Evolutionary conservation across 2,329 filamentous ascomycete genomes (phyloP).

Genomic region (Colletotrichum sp.): DNA sequence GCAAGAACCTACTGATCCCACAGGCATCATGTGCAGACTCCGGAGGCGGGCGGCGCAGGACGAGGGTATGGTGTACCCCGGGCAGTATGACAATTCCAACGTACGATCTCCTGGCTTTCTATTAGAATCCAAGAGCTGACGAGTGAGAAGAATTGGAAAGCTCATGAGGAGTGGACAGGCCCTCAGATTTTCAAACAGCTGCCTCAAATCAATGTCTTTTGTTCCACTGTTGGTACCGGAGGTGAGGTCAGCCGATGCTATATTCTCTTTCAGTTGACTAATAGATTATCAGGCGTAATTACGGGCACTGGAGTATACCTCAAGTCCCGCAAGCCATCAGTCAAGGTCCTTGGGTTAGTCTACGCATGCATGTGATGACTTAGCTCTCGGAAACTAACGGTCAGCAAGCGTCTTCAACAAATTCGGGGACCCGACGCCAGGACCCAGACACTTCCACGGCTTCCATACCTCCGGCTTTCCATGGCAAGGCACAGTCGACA

Average conservation of each 20-base stretch:
- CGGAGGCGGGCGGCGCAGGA: slow-evolving; percentile 28
- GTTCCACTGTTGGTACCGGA: slow-evolving; percentile 1
- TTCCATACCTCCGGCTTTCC: slow-evolving; percentile 4
- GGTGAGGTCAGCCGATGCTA: background rate
- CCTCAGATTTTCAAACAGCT: slow-evolving; percentile 4
- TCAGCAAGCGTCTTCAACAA: background rate
- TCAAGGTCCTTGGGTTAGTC: background rate
- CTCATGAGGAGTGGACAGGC: slow-evolving; percentile 24
- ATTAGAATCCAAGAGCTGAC: background rate
- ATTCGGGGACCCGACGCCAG: slow-evolving; percentile 3
- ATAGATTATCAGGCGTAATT: background rate
- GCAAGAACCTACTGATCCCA: slow-evolving; percentile 34
- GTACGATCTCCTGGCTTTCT: slow-evolving; percentile 23
- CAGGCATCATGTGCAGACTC: slow-evolving; percentile 34
- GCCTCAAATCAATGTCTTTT: slow-evolving; percentile 5
- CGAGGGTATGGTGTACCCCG: slow-evolving; percentile 32
- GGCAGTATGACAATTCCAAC: slow-evolving; percentile 38
- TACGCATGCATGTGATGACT: fast-evolving
- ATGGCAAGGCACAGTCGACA: slow-evolving; percentile 2
- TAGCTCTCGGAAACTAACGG: fast-evolving
- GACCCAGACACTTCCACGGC: background rate
- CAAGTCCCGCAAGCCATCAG: background rate
- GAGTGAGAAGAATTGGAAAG: slow-evolving; percentile 21
- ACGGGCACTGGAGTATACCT: background rate
- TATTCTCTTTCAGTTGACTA: fast-evolving